A percentile compares a stretch with the other conserved stretches of the same genome.
Conservation (phyloP, 495 filamentous ascomycete species). For the Podospora pseudopauciseta region DNA sequence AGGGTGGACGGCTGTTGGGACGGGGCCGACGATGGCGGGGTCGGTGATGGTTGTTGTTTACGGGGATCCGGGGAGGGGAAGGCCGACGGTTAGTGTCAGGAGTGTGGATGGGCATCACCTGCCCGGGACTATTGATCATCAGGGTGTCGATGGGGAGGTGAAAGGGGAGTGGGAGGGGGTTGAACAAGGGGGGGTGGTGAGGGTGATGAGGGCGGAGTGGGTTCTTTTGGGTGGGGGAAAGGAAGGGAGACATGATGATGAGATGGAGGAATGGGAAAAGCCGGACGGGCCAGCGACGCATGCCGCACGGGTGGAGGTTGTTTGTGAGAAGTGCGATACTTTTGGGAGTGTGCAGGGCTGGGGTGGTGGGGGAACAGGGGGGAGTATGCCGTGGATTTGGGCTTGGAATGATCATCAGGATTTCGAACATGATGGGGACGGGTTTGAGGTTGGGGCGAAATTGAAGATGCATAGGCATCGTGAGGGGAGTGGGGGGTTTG, state of each 20-base stretch:
- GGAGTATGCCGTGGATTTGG: conserved; percentile 29
- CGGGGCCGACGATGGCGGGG: conserved; percentile 28
- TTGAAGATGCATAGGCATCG: conserved; percentile 26
- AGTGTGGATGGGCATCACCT: conserved; percentile 29
- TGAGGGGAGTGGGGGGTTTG: conserved; percentile 20
- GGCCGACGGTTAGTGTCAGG: conserved; percentile 30
- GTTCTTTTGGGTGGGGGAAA: not conserved
- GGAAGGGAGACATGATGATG: conserved; percentile 1
- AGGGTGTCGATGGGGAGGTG: not conserved
- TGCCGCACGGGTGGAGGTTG: conserved; percentile 6
- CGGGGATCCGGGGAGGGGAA: conserved; percentile 22
- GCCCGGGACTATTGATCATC: conserved; percentile 12
- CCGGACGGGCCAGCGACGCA: not conserved
- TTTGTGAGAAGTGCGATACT: not conserved
- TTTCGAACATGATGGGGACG: conserved; percentile 16
- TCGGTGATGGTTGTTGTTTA: conserved; percentile 35
- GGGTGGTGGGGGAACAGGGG: not conserved
- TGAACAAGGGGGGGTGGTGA: not conserved
- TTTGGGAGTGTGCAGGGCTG: conserved; percentile 1
- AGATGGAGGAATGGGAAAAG: not conserved
- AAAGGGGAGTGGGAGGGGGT: not conserved
- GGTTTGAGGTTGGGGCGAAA: not conserved
- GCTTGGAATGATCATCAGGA: conserved; percentile 31
- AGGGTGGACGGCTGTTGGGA: conserved; percentile 34
- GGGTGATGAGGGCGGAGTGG: conserved; percentile 1